A percentile compares a stretch with the other conserved stretches of the same genome.
Conservation (phyloP, 208 protist species). For the Trichomonas vaginalis region DNA sequence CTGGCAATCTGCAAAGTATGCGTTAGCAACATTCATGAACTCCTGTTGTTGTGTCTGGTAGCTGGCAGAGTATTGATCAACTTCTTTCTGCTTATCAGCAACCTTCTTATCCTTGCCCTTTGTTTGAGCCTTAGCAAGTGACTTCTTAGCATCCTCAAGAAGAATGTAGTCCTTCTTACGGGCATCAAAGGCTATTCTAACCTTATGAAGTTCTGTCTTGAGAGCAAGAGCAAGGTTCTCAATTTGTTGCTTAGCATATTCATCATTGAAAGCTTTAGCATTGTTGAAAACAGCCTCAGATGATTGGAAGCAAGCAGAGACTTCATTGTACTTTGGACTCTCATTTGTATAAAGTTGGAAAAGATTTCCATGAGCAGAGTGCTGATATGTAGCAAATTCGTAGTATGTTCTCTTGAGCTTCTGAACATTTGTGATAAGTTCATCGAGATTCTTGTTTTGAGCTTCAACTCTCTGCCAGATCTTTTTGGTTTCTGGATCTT, state of each 20-base stretch:
- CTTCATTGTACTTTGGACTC: background rate
- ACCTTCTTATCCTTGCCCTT: background rate
- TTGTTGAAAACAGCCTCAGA: background rate
- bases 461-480: background rate
- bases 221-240: background rate
- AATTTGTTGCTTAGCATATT: background rate
- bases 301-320: background rate
- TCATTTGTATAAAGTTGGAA: background rate
- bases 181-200: background rate
- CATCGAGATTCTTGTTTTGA: background rate
- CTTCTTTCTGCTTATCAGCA: background rate
- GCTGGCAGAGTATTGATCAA: background rate
- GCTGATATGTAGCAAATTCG: background rate
- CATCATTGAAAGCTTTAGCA: background rate
- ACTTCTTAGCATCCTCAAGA: background rate
- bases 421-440: background rate
- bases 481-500: background rate
- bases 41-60: background rate
- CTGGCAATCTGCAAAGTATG: background rate
- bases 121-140: background rate
- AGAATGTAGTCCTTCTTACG: background rate
- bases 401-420: background rate
- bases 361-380: background rate
- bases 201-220: background rate
- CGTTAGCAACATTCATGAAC: background rate